phyloP scores from a whole-genome alignment of 1,284 basidiomycete species.

The Farysia itapuensis region DNA sequence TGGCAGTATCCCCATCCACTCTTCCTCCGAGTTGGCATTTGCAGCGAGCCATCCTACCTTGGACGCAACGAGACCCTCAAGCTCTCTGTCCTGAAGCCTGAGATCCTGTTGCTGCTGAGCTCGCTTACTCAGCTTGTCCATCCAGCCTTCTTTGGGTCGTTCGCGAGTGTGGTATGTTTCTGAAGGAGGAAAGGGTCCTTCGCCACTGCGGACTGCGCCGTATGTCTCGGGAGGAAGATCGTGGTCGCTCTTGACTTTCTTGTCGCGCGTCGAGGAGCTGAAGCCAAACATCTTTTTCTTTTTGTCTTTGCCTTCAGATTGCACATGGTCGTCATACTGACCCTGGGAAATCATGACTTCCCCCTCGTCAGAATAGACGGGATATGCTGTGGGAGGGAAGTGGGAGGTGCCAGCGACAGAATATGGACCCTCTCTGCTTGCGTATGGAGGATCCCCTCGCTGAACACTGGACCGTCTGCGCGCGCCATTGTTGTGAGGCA shows the following conservation, averaged over 20 bases:
- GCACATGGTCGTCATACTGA: slow-evolving; percentile 15
- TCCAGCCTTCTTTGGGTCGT: slow-evolving; percentile 29
- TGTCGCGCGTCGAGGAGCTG: slow-evolving; percentile 17
- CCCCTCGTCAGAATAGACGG: slow-evolving; percentile 23
- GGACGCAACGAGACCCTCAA: slow-evolving; percentile 13
- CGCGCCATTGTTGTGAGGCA: not conserved
- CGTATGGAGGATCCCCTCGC: not conserved
- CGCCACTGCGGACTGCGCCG: slow-evolving; percentile 3
- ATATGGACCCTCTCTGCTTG: slow-evolving; percentile 3
- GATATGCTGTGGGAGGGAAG: slow-evolving; percentile 12
- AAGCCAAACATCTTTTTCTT: slow-evolving; percentile 37
- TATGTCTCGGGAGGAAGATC: slow-evolving; percentile 1
- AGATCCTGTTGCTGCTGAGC: slow-evolving; percentile 12
- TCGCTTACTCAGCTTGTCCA: slow-evolving; percentile 25
- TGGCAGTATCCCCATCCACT: slow-evolving; percentile 38
- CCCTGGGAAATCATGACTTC: slow-evolving; percentile 34
- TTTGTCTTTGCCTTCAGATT: slow-evolving; percentile 7
- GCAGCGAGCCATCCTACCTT: slow-evolving; percentile 34
- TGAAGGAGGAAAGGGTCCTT: slow-evolving; percentile 8
- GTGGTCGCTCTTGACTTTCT: slow-evolving; percentile 11
- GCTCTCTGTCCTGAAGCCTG: slow-evolving; percentile 17
- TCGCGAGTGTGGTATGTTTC: slow-evolving; percentile 1
- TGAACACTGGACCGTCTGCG: not conserved
- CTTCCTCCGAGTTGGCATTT: slow-evolving; percentile 11
- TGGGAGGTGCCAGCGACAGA: not conserved